Evolutionary conservation across 192 early-diverging fungal species (phyloP).

Genomic region (Rhizoclosmatium globosum): DNA sequence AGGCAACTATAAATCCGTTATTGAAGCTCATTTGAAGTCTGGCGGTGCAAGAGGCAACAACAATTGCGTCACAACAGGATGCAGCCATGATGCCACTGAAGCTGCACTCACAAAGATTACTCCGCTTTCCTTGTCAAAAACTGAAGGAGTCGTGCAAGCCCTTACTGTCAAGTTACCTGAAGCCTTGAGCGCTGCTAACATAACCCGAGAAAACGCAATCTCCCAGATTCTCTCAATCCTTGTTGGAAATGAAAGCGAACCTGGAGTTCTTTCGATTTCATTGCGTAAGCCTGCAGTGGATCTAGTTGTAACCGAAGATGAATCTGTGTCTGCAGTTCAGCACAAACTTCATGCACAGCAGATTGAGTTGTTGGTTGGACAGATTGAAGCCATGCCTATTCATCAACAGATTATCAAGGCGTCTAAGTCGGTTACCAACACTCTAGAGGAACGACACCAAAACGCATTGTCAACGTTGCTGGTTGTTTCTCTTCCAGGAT

Average conservation of each 20-base stretch:
- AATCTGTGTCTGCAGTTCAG: not conserved
- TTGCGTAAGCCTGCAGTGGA: slow-evolving; percentile 27
- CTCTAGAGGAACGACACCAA: not conserved
- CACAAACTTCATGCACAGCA: not conserved
- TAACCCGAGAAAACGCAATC: not conserved
- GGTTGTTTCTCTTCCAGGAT: slow-evolving; percentile 21
- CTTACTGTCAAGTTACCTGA: slow-evolving; percentile 7
- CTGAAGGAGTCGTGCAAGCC: not conserved
- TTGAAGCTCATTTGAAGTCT: not conserved
- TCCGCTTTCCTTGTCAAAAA: slow-evolving; percentile 21
- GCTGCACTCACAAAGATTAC: slow-evolving; percentile 25
- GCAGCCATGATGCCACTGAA: not conserved
- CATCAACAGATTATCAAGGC: slow-evolving; percentile 6
- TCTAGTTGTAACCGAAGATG: not conserved
- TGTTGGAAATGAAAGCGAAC: not conserved
- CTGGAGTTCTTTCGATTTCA: slow-evolving; percentile 9
- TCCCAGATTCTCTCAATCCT: not conserved
- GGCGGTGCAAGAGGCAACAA: not conserved
- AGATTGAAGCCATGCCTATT: slow-evolving; percentile 29
- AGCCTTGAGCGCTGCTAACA: not conserved
- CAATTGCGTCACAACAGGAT: not conserved
- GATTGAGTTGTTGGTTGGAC: not conserved
- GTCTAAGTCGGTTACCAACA: not conserved
- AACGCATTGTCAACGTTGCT: slow-evolving; percentile 17
- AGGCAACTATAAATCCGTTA: not conserved